Percentiles rank a stretch among this genome's conserved stretches.
Conservation (phyloP, 2,329 filamentous ascomycete genomes). For the Colletotrichum salicis region DNA sequence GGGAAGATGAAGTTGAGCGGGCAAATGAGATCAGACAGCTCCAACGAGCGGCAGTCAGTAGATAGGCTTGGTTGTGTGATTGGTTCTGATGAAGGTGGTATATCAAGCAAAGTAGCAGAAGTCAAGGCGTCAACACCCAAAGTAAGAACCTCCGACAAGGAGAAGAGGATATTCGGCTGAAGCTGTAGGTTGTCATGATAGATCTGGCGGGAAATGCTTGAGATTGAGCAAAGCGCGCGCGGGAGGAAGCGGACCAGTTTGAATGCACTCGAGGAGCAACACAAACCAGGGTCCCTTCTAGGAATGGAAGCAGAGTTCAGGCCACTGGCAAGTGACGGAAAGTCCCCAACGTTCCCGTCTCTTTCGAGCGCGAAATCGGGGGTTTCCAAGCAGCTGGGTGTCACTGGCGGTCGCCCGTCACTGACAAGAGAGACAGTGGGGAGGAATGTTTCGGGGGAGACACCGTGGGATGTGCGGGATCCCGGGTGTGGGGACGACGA, state of each 20-base stretch:
- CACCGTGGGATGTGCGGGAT: slow-evolving; percentile 24
- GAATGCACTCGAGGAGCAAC: slow-evolving; percentile 11
- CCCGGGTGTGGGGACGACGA: slow-evolving; percentile 31
- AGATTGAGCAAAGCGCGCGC: slow-evolving; percentile 11
- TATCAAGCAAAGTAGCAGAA: slow-evolving; percentile 19
- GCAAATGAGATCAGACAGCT: slow-evolving; percentile 28
- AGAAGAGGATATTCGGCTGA: slow-evolving; percentile 49
- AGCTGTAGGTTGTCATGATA: slow-evolving; percentile 53
- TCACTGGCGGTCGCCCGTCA: slow-evolving; percentile 3
- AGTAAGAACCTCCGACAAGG: slow-evolving; percentile 53
- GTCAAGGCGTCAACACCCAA: slow-evolving; percentile 53
- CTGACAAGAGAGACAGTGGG: slow-evolving; percentile 12
- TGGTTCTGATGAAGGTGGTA: slow-evolving; percentile 5
- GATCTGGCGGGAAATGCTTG: slow-evolving; percentile 31
- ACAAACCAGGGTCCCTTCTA: slow-evolving; percentile 4
- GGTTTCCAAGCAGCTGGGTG: slow-evolving; percentile 7
- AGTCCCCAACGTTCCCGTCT: not conserved
- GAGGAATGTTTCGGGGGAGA: slow-evolving; percentile 32
- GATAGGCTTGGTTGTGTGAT: slow-evolving; percentile 7
- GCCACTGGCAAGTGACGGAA: slow-evolving; percentile 1
- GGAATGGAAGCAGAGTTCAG: slow-evolving; percentile 26
- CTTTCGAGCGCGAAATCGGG: slow-evolving; percentile 9
- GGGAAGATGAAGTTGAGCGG: slow-evolving; percentile 27
- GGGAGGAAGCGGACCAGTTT: slow-evolving; percentile 4
- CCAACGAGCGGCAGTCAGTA: slow-evolving; percentile 27